These are phyloP conservation scores for Raddia distichophylla DNA, from an alignment of 176 grass and related monocot species.

Conservation along the genomic window DNA sequence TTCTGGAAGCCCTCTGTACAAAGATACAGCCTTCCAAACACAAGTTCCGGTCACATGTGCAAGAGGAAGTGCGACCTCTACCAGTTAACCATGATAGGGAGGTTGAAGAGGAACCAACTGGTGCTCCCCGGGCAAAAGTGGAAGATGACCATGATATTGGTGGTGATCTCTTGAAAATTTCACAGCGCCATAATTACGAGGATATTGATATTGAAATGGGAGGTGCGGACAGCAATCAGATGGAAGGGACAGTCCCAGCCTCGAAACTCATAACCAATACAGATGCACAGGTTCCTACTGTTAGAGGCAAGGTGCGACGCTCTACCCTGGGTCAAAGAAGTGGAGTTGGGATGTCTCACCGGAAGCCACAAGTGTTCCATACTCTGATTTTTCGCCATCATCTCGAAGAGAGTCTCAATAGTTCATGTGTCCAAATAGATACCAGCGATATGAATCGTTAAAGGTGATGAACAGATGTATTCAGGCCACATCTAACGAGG, in stretches of 20 bases:
- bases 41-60: conserved; percentile 48
- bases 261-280: conserved; percentile 32
- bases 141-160: conserved; percentile 70
- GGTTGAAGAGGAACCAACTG: conserved; percentile 50
- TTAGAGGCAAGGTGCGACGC: conserved; percentile 24
- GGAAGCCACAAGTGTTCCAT: conserved; percentile 11
- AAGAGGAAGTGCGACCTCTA: conserved; percentile 55
- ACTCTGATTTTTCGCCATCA: not conserved
- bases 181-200: conserved; percentile 51
- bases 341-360: conserved; percentile 37
- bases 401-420: conserved; percentile 26
- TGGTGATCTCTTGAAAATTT: conserved; percentile 71
- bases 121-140: conserved; percentile 60
- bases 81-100: conserved; percentile 29
- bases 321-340: conserved; percentile 34
- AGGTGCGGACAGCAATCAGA: conserved; percentile 30
- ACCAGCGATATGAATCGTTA: not conserved
- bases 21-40: conserved; percentile 66
- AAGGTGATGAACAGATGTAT: conserved; percentile 28
- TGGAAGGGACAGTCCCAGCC: conserved; percentile 42
- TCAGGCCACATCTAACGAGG: not conserved
- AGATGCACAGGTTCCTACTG: conserved; percentile 33
- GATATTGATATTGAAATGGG: conserved; percentile 59
- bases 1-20: conserved; percentile 62
- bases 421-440: not conserved